Conservation (phyloP, 148 eudicot genomes). For the Amaranthus hypochondriacus region DNA sequence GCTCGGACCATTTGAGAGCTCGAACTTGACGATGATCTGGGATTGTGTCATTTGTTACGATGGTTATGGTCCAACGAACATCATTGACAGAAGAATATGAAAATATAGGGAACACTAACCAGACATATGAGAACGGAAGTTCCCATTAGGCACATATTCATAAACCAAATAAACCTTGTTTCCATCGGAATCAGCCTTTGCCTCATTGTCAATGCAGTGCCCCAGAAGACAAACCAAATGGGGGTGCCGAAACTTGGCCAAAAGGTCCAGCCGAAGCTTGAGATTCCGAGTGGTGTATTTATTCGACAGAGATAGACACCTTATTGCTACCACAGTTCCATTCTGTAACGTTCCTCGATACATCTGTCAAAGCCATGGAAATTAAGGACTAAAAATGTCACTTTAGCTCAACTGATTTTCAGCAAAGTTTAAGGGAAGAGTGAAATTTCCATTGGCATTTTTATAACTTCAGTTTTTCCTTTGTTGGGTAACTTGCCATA, state of each 20-base stretch:
- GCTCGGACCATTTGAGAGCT: slow-evolving; percentile 58
- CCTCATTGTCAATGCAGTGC: slow-evolving; percentile 47
- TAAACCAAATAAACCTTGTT: slow-evolving; percentile 58
- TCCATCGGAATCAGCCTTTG: slow-evolving; percentile 27
- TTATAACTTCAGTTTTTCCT: background rate
- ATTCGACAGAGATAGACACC: slow-evolving; percentile 48
- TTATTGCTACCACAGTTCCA: slow-evolving; percentile 54
- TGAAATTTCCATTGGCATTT: too few species aligned
- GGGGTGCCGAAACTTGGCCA: slow-evolving; percentile 64
- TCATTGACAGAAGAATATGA: background rate
- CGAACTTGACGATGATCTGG: slow-evolving; percentile 34
- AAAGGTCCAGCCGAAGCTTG: slow-evolving; percentile 59
- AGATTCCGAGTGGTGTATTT: slow-evolving; percentile 52
- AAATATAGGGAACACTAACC: slow-evolving; percentile 32
- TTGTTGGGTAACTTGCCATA: background rate
- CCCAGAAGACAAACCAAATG: slow-evolving; percentile 69
- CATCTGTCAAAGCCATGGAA: slow-evolving; percentile 32
- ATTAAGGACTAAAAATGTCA: background rate
- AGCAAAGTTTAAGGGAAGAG: too few species aligned
- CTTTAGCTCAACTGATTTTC: too few species aligned
- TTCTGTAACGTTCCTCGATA: slow-evolving; percentile 55
- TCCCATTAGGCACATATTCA: slow-evolving; percentile 56
- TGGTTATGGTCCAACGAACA: background rate
- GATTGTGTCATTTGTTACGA: slow-evolving; percentile 1
- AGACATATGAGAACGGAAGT: slow-evolving; percentile 40